A percentile compares a stretch with the other conserved stretches of the same genome.
Conservation (phyloP, 257 asterid genomes). For the Petrea volubilis region DNA sequence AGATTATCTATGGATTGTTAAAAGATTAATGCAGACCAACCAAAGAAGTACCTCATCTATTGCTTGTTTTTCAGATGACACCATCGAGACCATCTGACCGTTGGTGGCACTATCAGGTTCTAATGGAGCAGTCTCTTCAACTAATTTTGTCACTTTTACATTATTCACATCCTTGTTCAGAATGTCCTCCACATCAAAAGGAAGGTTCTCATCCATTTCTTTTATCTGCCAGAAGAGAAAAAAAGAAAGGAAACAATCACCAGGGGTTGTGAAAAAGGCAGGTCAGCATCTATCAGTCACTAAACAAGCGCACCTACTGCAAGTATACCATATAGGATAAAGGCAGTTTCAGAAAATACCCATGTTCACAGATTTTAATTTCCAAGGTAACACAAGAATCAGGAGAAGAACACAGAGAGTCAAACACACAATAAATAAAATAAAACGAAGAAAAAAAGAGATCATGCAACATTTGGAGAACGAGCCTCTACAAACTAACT, state of each 20-base stretch:
- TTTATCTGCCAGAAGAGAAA: constrained; percentile 54
- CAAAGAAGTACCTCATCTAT: constrained; percentile 40
- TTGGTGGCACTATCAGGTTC: constrained; percentile 38
- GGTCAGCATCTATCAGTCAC: not conserved
- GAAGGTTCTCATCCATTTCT: constrained; percentile 71
- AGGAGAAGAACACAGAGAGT: constrained; percentile 9
- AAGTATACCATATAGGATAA: not conserved
- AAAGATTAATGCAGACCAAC: not conserved
- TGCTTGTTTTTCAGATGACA: constrained; percentile 37
- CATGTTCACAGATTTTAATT: not conserved
- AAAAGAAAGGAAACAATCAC: constrained; percentile 3
- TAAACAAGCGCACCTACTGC: not conserved
- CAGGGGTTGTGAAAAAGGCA: not conserved
- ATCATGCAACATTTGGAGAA: not conserved
- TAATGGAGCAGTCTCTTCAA: constrained; percentile 31
- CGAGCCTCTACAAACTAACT: not conserved
- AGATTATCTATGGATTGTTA: not conserved
- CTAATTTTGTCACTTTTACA: constrained; percentile 30
- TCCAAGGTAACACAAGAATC: not conserved
- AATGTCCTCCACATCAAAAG: constrained; percentile 58
- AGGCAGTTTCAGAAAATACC: not conserved
- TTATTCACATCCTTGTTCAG: constrained; percentile 37
- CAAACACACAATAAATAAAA: constrained; percentile 20
- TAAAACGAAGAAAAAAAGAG: constrained; percentile 28
- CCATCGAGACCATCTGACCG: constrained; percentile 26